Evolutionary conservation across 495 filamentous ascomycete genomes (phyloP).

Genomic region (Lichenothelia convexa): DNA sequence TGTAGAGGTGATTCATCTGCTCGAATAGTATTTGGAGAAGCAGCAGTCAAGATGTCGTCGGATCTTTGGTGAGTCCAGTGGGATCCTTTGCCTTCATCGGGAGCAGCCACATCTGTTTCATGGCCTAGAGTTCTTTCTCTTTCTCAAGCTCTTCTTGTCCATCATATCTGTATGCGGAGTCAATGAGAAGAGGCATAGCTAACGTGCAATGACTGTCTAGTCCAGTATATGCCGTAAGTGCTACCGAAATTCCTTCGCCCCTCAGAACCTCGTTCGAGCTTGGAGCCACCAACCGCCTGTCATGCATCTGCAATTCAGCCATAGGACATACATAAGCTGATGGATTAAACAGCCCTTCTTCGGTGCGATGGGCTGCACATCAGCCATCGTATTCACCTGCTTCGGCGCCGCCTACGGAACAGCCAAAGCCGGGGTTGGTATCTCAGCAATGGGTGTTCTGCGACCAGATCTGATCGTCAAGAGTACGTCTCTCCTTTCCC

Average conservation of each 20-base stretch:
- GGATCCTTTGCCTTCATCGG: no score
- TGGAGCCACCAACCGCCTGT: no score
- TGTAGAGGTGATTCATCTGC: no score
- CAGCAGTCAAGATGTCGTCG: slow-evolving; percentile 35
- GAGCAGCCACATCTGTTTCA: no score
- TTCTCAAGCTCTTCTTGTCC: no score
- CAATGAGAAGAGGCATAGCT: no score
- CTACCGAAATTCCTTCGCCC: slow-evolving; percentile 1
- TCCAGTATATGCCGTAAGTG: slow-evolving; percentile 97
- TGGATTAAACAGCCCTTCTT: slow-evolving; percentile 71
- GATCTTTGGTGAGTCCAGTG: slow-evolving; percentile 44
- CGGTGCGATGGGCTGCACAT: slow-evolving; percentile 96
- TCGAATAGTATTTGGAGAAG: no score
- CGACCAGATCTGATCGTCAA: slow-evolving; percentile 97
- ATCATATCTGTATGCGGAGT: no score
- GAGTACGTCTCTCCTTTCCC: slow-evolving; percentile 65
- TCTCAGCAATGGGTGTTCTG: slow-evolving; percentile 94
- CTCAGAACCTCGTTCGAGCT: no score
- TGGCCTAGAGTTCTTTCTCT: no score
- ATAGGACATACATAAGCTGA: slow-evolving; percentile 6
- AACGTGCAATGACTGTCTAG: no score
- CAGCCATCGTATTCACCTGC: slow-evolving; percentile 97
- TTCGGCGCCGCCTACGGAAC: slow-evolving; percentile 97
- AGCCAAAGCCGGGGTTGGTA: slow-evolving; percentile 97
- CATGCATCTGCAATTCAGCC: neutral